Percentiles rank a stretch among this genome's conserved stretches.
Conservation (phyloP, 1,284 basidiomycete genomes). For the Irpex lacteus region DNA sequence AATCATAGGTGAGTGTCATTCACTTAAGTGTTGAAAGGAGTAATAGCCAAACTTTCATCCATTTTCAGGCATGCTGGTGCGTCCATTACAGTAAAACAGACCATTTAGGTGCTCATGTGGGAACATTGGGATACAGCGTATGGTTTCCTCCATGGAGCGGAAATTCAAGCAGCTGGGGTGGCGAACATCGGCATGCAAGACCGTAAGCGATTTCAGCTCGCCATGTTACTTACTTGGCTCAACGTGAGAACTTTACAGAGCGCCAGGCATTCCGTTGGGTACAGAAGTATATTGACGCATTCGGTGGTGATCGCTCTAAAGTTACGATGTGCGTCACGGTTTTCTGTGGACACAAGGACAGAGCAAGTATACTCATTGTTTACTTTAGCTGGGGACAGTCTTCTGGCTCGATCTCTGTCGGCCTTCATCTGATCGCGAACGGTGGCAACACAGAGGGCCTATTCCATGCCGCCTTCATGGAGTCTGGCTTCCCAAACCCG, state of each 20-base stretch:
- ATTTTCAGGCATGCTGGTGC: neutral
- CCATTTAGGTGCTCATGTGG: neutral
- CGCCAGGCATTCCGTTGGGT: conserved; percentile 59
- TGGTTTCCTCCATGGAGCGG: conserved; percentile 48
- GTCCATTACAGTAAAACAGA: neutral
- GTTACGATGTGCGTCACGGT: conserved; percentile 31
- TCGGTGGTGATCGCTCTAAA: conserved; percentile 40
- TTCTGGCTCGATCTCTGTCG: conserved; percentile 18
- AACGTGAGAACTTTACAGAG: conserved; percentile 32
- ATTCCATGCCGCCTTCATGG: conserved; percentile 37
- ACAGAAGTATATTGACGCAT: conserved; percentile 37
- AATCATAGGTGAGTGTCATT: conserved; percentile 30
- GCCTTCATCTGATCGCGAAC: conserved; percentile 33
- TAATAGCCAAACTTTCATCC: neutral
- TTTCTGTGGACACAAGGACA: conserved; percentile 11
- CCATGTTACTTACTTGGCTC: no score
- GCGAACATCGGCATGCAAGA: conserved; percentile 55
- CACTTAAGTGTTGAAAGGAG: neutral
- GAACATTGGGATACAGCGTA: conserved; percentile 22
- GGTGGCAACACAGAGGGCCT: conserved; percentile 31
- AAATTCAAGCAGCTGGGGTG: conserved; percentile 47
- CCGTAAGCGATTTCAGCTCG: conserved; percentile 36
- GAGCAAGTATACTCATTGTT: neutral
- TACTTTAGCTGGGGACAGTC: neutral
- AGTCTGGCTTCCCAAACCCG: conserved; percentile 34